phyloP scores from a whole-genome alignment of 2,329 filamentous ascomycete species.

The Hypocreales sp. region DNA sequence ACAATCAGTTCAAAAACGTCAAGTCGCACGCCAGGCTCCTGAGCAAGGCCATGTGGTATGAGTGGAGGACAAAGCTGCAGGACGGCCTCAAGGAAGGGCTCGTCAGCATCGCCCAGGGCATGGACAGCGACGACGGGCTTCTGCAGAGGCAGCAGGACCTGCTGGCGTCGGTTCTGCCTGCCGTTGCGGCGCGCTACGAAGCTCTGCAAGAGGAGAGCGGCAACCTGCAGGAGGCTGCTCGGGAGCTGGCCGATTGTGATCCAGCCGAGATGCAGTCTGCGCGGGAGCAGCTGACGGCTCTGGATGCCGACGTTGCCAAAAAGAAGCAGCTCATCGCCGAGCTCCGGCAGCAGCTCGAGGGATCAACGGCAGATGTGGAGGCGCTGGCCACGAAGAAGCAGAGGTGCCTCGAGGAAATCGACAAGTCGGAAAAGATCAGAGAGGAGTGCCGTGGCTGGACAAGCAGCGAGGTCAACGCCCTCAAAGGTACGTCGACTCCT shows the following conservation, averaged over 20 bases:
- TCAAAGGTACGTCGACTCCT: slow-evolving; percentile 46
- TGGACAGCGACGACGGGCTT: slow-evolving; percentile 56
- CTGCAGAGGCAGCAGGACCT: slow-evolving; percentile 54
- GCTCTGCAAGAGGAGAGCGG: slow-evolving; percentile 46
- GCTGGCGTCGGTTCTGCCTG: slow-evolving; percentile 52
- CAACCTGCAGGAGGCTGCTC: slow-evolving; percentile 55
- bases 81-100: slow-evolving; percentile 69
- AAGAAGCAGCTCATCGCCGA: slow-evolving; percentile 54
- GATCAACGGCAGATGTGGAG: slow-evolving; percentile 50
- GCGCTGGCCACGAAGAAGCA: slow-evolving; percentile 50
- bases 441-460: slow-evolving; percentile 88
- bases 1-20: slow-evolving; percentile 94
- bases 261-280: slow-evolving; percentile 60
- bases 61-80: slow-evolving; percentile 86
- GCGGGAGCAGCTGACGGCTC: slow-evolving; percentile 48
- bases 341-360: slow-evolving; percentile 49
- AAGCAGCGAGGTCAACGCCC: slow-evolving; percentile 57
- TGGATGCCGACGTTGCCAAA: slow-evolving; percentile 53
- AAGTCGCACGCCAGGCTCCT: slow-evolving; percentile 81
- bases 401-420: slow-evolving; percentile 57
- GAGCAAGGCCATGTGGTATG: slow-evolving; percentile 96
- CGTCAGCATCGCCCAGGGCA: slow-evolving; percentile 56
- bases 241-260: slow-evolving; percentile 65
- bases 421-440: slow-evolving; percentile 65
- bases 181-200: slow-evolving; percentile 43